Evolutionary conservation across 1,139 yeast genomes (phyloP).

Genomic region (Yamadazyma taylorii): DNA sequence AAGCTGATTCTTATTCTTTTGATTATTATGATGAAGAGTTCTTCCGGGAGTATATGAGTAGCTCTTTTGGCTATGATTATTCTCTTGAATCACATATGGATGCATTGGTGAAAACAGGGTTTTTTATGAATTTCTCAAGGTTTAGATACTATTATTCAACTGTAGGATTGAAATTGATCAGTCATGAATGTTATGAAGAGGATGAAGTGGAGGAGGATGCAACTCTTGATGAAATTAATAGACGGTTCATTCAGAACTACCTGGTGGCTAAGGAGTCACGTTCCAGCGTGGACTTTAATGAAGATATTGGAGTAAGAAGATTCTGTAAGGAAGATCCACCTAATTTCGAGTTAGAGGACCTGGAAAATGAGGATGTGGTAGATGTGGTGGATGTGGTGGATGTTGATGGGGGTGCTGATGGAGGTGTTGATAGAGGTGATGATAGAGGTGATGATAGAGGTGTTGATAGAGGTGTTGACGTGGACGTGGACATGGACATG

Average conservation of each 20-base stretch:
- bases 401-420: too few relatives aligned
- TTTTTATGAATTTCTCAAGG: constrained; percentile 13
- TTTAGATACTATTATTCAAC: constrained; percentile 7
- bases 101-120: constrained; percentile 2
- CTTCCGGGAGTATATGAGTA: constrained; percentile 3
- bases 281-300: neutral
- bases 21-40: constrained; percentile 9
- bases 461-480: too few relatives aligned
- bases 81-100: too few relatives aligned
- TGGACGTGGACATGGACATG: too few relatives aligned
- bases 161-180: neutral
- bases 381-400: too few relatives aligned
- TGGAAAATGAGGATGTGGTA: too few relatives aligned
- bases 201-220: neutral
- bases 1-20: constrained; percentile 12
- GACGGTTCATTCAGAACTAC: neutral
- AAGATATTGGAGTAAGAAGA: neutral
- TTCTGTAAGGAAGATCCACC: too few relatives aligned
- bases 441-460: too few relatives aligned
- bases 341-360: too few relatives aligned
- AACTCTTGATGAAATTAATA: neutral
- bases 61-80: neutral
- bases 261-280: too few relatives aligned
- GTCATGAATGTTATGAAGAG: neutral
- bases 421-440: too few relatives aligned